These are phyloP conservation scores for Paramecium caudatum DNA, from an alignment of 73 alveolate genomes.

Conservation along the genomic window DNA sequence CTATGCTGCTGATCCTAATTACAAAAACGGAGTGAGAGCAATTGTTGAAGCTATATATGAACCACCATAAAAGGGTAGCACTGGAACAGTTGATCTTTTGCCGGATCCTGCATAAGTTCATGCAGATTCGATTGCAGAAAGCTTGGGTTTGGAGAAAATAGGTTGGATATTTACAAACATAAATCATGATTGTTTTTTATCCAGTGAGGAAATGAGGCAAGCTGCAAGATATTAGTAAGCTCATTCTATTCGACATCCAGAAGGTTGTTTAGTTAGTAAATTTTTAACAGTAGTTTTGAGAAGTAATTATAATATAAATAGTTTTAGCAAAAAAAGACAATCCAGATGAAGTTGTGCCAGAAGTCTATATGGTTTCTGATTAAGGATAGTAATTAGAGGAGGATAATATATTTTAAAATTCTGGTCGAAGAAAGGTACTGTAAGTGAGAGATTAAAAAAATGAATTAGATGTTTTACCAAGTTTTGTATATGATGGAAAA, in stretches of 20 bases:
- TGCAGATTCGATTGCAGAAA: constrained; percentile 93
- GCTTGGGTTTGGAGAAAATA: constrained; percentile 93
- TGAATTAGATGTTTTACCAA: constrained; percentile 92
- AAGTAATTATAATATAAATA: constrained; percentile 43
- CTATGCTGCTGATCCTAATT: constrained; percentile 98
- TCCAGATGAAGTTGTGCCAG: constrained; percentile 94
- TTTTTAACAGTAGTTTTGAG: constrained; percentile 89
- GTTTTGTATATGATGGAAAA: constrained; percentile 94
- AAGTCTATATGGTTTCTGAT: constrained; percentile 98
- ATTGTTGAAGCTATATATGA: constrained; percentile 98
- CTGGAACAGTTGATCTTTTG: constrained; percentile 86
- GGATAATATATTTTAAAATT: constrained; percentile 93
- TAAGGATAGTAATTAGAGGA: constrained; percentile 96
- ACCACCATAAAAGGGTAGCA: constrained; percentile 96
- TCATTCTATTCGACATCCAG: constrained; percentile 93
- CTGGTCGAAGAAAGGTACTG: constrained; percentile 91
- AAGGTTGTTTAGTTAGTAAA: constrained; percentile 95
- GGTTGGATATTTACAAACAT: constrained; percentile 99
- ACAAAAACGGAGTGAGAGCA: constrained; percentile 98
- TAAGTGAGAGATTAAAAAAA: constrained; percentile 90
- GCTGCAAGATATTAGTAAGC: constrained; percentile 94
- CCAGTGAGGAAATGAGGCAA: constrained; percentile 94
- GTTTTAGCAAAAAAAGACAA: constrained; percentile 81
- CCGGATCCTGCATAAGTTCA: constrained; percentile 86
- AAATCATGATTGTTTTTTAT: constrained; percentile 94